Percentiles rank a stretch among this genome's conserved stretches.
These are phyloP conservation scores for Penstemon barbatus DNA, from an alignment of 257 asterid genomes.

Conservation along the genomic window DNA sequence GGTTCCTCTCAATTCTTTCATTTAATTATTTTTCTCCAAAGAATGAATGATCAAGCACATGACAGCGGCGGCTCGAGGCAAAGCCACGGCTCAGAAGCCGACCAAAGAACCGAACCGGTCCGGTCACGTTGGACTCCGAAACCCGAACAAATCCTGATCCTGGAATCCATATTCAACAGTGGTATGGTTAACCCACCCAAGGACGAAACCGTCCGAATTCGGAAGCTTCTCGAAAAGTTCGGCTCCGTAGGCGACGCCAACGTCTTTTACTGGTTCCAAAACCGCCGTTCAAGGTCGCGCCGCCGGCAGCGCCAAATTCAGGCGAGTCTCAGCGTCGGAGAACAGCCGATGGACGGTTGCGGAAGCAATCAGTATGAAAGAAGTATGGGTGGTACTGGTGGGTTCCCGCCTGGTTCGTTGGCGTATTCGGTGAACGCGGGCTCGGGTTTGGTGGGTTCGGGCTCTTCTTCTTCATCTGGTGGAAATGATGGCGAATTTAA, in stretches of 20 bases:
- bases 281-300: slow-evolving; percentile 80
- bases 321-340: slow-evolving; percentile 37
- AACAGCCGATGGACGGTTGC: slow-evolving; percentile 13
- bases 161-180: slow-evolving; percentile 79
- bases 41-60: slow-evolving; percentile 48
- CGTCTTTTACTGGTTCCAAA: slow-evolving; percentile 91
- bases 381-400: slow-evolving; percentile 1
- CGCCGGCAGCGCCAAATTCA: slow-evolving; percentile 70
- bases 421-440: slow-evolving; percentile 2
- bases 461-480: slow-evolving; percentile 29
- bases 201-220: slow-evolving; percentile 60
- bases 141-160: slow-evolving; percentile 78
- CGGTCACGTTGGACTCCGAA: slow-evolving; percentile 81
- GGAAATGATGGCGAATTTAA: slow-evolving; percentile 27
- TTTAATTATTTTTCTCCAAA: not conserved
- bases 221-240: slow-evolving; percentile 65
- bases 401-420: not conserved
- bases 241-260: slow-evolving; percentile 81
- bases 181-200: slow-evolving; percentile 85
- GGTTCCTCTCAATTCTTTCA: not conserved
- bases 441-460: slow-evolving; percentile 33
- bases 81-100: slow-evolving; percentile 23
- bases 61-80: slow-evolving; percentile 1
- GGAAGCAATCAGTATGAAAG: slow-evolving; percentile 33
- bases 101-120: slow-evolving; percentile 43